A percentile compares a stretch with the other conserved stretches of the same genome.
Evolutionary conservation across 495 filamentous ascomycete species (phyloP).

Genomic region (Amorphotheca resinae): DNA sequence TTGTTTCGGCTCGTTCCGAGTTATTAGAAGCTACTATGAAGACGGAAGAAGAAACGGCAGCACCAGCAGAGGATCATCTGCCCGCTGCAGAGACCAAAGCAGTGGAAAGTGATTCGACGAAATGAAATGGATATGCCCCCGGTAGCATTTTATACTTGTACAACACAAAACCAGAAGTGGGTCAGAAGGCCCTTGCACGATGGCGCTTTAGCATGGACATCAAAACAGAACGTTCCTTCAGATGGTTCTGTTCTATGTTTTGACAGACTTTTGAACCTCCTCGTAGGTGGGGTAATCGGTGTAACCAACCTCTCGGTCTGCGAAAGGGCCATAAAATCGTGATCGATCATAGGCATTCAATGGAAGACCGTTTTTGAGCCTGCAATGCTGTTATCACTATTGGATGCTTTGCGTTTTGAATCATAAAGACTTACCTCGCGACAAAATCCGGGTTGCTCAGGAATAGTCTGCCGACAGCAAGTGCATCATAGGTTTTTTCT

Average conservation of each 20-base stretch:
- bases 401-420: neutral
- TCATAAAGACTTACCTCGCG: conserved; percentile 10
- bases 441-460: conserved; percentile 15
- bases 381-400: conserved; percentile 3
- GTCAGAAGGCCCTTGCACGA: no score
- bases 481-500: conserved; percentile 29
- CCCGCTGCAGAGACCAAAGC: neutral
- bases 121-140: neutral
- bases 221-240: no score
- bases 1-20: neutral
- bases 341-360: conserved; percentile 43
- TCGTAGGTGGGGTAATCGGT: conserved; percentile 35
- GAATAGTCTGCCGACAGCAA: conserved; percentile 16
- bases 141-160: neutral
- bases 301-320: conserved; percentile 43
- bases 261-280: conserved; percentile 12
- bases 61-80: neutral
- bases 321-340: conserved; percentile 43
- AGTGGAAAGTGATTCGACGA: neutral
- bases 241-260: no score
- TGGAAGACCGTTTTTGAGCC: conserved; percentile 42
- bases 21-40: neutral
- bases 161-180: no score
- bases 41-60: neutral
- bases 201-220: no score